Evolutionary conservation across 2,329 filamentous ascomycete species (phyloP), one percentile per base, ranked within the genome.

Genomic region (Colletotrichum gigasporum): DNA sequence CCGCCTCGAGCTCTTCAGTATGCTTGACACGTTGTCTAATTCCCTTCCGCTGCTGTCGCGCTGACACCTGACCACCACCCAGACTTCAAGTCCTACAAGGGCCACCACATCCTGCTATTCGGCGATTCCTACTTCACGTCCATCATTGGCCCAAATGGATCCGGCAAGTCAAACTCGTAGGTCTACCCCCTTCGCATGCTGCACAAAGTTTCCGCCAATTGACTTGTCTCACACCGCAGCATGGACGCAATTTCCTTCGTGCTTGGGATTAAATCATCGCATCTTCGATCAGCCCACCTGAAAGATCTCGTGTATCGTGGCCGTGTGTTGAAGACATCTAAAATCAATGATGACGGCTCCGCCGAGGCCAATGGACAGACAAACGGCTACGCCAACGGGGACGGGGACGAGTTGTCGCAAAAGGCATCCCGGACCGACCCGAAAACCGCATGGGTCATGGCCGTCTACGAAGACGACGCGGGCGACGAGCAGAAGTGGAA

Each of bases 181-280:
- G 90, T 68, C 44, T 22, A 32, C 18, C 32, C 18, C 32, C 45
- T 18, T 34, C 47, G 47, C 39, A 47, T 22, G 34, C 24, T 64
- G 62, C 47, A 30, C 24, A 11, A n/a, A 7, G 12, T 30, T 20
- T n/a, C 11, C 2, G 16, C n/a, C 14, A 22, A 68, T 72, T 74
- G 54, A 77, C 66, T 20, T 39, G n/a, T 3, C 11, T 16, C 44
- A 30, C 24, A 48, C 18, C 69, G 20, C 73, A 96, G 93, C 65
- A 99, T 99, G 96, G 96, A 99, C 77, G 96, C 96, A 71, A 99
- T 99, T 71, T 99, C 96, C 69, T 99, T 99, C 79, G 96, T 99
- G 64, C 87, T 99, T 61, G 96, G 96, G 69, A 98, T 99, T 78
- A 97, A 98, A 77, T 99, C 96, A 3, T 96, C 95, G n/a, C 95